Percentiles rank a stretch among this genome's conserved stretches.
phyloP scores from a whole-genome alignment of 352 stramenopile species.

The Globisporangium nagaii region DNA sequence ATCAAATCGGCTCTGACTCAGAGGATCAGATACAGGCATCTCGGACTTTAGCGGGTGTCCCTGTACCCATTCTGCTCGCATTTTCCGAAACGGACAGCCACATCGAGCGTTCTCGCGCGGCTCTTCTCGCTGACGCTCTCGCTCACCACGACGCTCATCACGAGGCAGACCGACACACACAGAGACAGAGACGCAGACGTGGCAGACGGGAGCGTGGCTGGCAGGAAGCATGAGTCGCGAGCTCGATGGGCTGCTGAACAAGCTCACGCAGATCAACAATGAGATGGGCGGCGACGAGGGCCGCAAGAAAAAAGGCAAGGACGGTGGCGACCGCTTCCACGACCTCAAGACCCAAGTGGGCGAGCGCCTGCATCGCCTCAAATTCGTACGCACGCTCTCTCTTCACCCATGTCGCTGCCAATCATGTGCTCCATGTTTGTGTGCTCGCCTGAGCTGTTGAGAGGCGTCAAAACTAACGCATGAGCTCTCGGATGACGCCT shows the following conservation, averaged over 20 bases:
- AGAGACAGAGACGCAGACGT: too few relatives aligned
- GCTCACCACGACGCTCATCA: too few relatives aligned
- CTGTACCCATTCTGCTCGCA: too few relatives aligned
- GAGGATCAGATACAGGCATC: too few relatives aligned
- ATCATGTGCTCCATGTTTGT: background rate
- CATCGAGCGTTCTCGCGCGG: too few relatives aligned
- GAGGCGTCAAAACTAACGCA: too few relatives aligned
- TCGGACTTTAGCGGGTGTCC: too few relatives aligned
- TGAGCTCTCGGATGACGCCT: background rate
- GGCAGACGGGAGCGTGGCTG: too few relatives aligned
- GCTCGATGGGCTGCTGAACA: conserved; percentile 71
- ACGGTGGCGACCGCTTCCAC: conserved; percentile 67
- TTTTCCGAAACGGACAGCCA: too few relatives aligned
- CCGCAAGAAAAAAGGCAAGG: conserved; percentile 61
- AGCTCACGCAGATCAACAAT: conserved; percentile 69
- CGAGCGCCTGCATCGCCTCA: conserved; percentile 71
- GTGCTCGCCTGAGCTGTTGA: background rate
- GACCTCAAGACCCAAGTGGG: conserved; percentile 77
- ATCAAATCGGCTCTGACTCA: too few relatives aligned
- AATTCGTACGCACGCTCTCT: conserved; percentile 59
- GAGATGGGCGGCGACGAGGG: conserved; percentile 74
- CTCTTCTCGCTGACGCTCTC: background rate
- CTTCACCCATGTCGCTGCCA: background rate
- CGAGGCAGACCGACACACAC: too few relatives aligned
- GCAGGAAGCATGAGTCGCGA: conserved; percentile 51